Percentiles rank a stretch among this genome's conserved stretches.
phyloP scores from a whole-genome alignment of 1,284 basidiomycete genomes.

The Porodaedalea pini region DNA sequence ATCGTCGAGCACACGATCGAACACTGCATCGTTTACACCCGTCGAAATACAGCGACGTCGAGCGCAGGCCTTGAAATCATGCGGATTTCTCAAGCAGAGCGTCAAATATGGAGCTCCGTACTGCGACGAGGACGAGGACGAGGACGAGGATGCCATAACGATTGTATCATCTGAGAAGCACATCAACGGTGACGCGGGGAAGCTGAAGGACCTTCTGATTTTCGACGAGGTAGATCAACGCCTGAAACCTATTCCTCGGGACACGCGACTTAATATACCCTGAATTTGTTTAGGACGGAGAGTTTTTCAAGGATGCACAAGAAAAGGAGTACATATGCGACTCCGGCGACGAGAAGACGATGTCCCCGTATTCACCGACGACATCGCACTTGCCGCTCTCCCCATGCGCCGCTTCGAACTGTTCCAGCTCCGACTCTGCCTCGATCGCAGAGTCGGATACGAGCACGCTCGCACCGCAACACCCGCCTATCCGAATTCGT shows the following conservation, averaged over 20 bases:
- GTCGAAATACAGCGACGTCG: slow-evolving; percentile 1
- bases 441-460: not conserved
- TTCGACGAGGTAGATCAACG: not conserved
- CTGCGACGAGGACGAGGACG: slow-evolving; percentile 11
- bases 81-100: slow-evolving; percentile 17
- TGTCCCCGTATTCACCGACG: not conserved
- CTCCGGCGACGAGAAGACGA: not conserved
- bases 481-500: not conserved
- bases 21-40: not conserved
- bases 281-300: no score
- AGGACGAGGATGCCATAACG: not conserved
- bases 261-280: not conserved
- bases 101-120: slow-evolving; percentile 13
- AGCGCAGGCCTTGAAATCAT: slow-evolving; percentile 15
- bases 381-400: not conserved
- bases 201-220: not conserved
- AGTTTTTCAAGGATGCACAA: no score
- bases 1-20: no score
- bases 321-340: not conserved
- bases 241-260: not conserved
- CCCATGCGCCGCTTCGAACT: not conserved
- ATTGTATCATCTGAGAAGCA: not conserved
- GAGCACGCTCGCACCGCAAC: not conserved
- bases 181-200: not conserved
- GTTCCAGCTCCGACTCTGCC: not conserved